phyloP scores from a whole-genome alignment of 179 eudicot species.

The Silene vulgaris region DNA sequence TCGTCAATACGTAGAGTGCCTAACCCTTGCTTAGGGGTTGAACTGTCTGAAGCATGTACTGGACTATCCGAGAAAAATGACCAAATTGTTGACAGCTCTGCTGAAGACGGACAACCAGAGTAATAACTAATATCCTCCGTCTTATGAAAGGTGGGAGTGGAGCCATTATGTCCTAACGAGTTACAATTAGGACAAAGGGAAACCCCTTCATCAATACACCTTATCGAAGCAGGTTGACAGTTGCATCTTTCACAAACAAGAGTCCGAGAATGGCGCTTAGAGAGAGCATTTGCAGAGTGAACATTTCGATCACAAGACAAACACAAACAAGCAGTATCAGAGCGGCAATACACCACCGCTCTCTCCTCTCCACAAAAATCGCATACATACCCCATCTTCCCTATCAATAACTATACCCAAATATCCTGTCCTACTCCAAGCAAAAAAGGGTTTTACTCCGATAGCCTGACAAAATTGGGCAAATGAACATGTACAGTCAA shows the following conservation, averaged over 20 bases:
- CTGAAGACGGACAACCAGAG: slow-evolving; percentile 85
- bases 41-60: slow-evolving; percentile 34
- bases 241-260: slow-evolving; percentile 87
- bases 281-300: slow-evolving; percentile 91
- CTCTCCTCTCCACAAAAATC: slow-evolving; percentile 80
- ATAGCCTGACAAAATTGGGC: slow-evolving; percentile 5
- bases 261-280: slow-evolving; percentile 79
- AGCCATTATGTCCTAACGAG: slow-evolving; percentile 44
- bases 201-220: slow-evolving; percentile 64
- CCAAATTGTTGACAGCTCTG: slow-evolving; percentile 77
- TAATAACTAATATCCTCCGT: slow-evolving; percentile 56
- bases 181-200: slow-evolving; percentile 85
- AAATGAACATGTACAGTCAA: slow-evolving; percentile 2
- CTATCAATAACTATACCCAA: slow-evolving; percentile 10
- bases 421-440: neutral
- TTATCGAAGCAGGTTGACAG: slow-evolving; percentile 61
- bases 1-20: slow-evolving; percentile 58
- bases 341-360: slow-evolving; percentile 77
- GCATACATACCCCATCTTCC: slow-evolving; percentile 66
- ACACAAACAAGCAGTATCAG: slow-evolving; percentile 84
- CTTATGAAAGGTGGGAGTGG: slow-evolving; percentile 45
- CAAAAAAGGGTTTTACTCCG: neutral
- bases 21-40: slow-evolving; percentile 59
- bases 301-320: slow-evolving; percentile 89
- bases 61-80: slow-evolving; percentile 53